phyloP scores from a whole-genome alignment of 139 green algal genomes.

The Edaphochlamys debaryana region DNA sequence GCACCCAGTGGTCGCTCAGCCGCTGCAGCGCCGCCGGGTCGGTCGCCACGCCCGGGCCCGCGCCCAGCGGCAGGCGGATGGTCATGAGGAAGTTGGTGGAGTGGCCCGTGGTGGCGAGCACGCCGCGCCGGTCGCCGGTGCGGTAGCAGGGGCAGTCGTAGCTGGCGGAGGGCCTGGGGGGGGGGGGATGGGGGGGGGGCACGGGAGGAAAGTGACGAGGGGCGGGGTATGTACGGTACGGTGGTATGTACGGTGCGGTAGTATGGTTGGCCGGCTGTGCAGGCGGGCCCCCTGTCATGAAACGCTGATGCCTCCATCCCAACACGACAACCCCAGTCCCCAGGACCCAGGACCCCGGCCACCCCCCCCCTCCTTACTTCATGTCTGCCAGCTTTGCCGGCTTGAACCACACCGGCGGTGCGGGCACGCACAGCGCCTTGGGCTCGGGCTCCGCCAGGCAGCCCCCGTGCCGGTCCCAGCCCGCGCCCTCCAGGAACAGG shows the following conservation, averaged over 20 bases:
- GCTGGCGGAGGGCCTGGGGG: slow-evolving; percentile 11
- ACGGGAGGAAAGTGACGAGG: not conserved
- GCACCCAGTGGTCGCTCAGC: slow-evolving; percentile 64
- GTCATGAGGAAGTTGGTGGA: slow-evolving; percentile 86
- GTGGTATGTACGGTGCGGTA: not conserved
- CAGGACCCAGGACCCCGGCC: not conserved
- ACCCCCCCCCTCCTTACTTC: not conserved
- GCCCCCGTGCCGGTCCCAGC: slow-evolving; percentile 54
- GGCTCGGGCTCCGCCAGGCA: slow-evolving; percentile 61
- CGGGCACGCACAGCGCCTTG: slow-evolving; percentile 60
- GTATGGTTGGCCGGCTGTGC: too few relatives aligned
- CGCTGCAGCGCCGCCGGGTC: not conserved
- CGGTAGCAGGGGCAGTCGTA: slow-evolving; percentile 83
- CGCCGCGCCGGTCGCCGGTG: slow-evolving; percentile 70
- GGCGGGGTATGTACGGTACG: not conserved
- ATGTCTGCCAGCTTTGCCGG: slow-evolving; percentile 55
- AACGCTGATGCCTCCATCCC: not conserved
- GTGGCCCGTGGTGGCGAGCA: slow-evolving; percentile 78
- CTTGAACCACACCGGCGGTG: slow-evolving; percentile 74
- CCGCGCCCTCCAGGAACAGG: slow-evolving; percentile 69
- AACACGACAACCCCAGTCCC: not conserved
- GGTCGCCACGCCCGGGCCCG: not conserved
- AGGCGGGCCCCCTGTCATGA: too few relatives aligned
- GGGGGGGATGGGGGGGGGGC: not conserved
- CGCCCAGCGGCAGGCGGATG: slow-evolving; percentile 58